Base-by-base conservation (phyloP, 768 basidiomycete species). In the Filobasidium floriforme region DNA sequence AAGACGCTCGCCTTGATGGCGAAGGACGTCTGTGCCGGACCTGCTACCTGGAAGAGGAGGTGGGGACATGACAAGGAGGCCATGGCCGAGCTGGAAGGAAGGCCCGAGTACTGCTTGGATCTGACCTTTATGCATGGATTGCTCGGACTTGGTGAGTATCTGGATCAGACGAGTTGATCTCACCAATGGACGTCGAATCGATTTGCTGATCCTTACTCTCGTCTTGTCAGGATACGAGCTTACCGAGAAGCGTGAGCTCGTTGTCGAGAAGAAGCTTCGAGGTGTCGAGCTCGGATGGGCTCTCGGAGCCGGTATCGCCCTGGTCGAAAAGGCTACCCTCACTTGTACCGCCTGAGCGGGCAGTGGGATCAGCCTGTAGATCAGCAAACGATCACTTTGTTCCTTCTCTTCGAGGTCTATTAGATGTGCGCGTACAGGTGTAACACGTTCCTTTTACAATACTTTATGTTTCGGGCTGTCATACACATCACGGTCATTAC, bases 21-120 rank as follows among this genome's bases (percentile, higher is more conserved):
- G 0, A 74, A 80, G 57, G 82, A 83, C 60, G 87, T 96, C 54
- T 98, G 94, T 74, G 78, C 78, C 5, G 92, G 93, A 0, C 84
- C 81, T 1, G 62, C 79, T 0, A 79, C 82, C 29, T 91, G 91
- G 89, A 63, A 70, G 24, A 69, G 66, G 37, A 66, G 73, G 18
- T 77, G 83, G 74, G 74, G 74, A 28, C 72, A 71, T 28, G 77
- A 79, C 69, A 59, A 79, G 7, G 77, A 75, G 0, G 84, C 84
- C 41, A 81, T 88, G 77, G 82, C 79, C 0, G 94, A 96, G 73
- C 81, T 98, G 7, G 81, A 84, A 59, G 89, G 82, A 59, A 82
- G 93, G 11, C 92, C 94, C 0, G 94, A 97, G 81, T 93, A 88
- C 83, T 99, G 96, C 77, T 83, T 97, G 46, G 94, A 99, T 77